Base-by-base conservation (phyloP, 2,329 filamentous ascomycete genomes). In the Paraphoma chrysanthemicola region DNA sequence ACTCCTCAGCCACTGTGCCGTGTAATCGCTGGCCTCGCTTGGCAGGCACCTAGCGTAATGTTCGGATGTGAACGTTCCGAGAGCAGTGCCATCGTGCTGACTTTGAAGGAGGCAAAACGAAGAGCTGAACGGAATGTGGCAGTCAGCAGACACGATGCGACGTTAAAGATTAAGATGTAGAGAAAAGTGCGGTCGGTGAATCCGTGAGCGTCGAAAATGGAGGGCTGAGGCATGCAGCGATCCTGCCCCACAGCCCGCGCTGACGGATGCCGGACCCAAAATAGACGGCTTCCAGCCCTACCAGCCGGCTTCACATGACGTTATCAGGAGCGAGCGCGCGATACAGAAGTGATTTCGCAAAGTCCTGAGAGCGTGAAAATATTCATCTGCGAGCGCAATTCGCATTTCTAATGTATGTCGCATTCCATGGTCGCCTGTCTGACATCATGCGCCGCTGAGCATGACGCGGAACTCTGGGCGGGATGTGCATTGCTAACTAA, bases 381-480 rank as follows among this genome's bases (percentile, higher is more conserved):
- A 23, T 17, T 46, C 5, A 33, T 6, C 6, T 30, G 44, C 44
- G 29, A 31, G 12, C 6, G n/a, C n/a, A 14, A 30, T n/a, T 46
- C 39, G 14, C 12, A 42, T 14, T 17, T 16, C 11, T n/a, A 42
- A 9, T 9, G 39, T 44, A 53, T 46, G 53, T 52, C 48, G 49
- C 17, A 45, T 51, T 53, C 53, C 49, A 33, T 33, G 46, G 23
- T 44, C 45, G 30, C 2, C 6, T 38, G 31, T 50, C 59, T 66
- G 66, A 69, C 64, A 68, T 69, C 60, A 70, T 57, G 41, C 43
- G 18, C 51, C 61, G 66, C 60, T 58, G 64, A 64, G 64, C 67
- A 70, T 69, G 67, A 70, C 68, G 67, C 57, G 57, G 67, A 52
- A 31, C 46, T 48, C 54, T 48, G 33, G 46, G 23, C 47, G 47